Evolutionary conservation across 306 rosid genomes (phyloP).

Genomic region (Trichosanthes cucumerina): DNA sequence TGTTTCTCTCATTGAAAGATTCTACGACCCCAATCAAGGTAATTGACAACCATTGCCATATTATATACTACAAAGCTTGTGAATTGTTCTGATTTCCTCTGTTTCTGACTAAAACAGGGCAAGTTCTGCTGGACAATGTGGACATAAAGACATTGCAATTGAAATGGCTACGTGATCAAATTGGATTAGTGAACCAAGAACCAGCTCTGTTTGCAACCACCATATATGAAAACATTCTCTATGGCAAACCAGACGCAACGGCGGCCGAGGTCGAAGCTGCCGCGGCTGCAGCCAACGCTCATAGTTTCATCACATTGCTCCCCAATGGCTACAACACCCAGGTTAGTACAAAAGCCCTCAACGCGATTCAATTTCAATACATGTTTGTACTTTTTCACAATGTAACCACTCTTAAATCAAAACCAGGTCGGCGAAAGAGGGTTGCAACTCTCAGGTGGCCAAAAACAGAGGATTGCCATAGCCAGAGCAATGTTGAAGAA

Average conservation of each 20-base stretch:
- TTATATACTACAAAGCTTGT: neutral
- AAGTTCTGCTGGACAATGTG: conserved; percentile 67
- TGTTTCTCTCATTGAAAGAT: conserved; percentile 91
- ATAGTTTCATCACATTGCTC: conserved; percentile 79
- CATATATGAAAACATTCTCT: conserved; percentile 84
- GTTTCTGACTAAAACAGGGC: conserved; percentile 47
- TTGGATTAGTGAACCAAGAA: conserved; percentile 94
- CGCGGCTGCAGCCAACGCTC: conserved; percentile 90
- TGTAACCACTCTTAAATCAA: neutral
- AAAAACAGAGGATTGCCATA: conserved; percentile 92
- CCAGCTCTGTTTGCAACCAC: conserved; percentile 97
- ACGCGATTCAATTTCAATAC: neutral
- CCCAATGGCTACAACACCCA: conserved; percentile 89
- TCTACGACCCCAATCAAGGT: conserved; percentile 96
- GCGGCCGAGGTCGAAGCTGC: conserved; percentile 88
- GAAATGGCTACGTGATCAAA: conserved; percentile 90
- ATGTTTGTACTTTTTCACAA: neutral
- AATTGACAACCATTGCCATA: conserved; percentile 1
- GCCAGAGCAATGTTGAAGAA: conserved; percentile 98
- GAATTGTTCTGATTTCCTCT: neutral
- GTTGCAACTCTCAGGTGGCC: conserved; percentile 92
- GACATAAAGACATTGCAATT: conserved; percentile 75
- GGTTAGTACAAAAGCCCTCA: conserved; percentile 22
- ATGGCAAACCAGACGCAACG: conserved; percentile 83
- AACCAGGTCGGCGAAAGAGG: conserved; percentile 93